Percentiles rank a stretch among this genome's conserved stretches.
These are phyloP conservation scores for Basidiobolus meristosporus DNA, from an alignment of 371 early-diverging fungal genomes.

Conservation along the genomic window DNA sequence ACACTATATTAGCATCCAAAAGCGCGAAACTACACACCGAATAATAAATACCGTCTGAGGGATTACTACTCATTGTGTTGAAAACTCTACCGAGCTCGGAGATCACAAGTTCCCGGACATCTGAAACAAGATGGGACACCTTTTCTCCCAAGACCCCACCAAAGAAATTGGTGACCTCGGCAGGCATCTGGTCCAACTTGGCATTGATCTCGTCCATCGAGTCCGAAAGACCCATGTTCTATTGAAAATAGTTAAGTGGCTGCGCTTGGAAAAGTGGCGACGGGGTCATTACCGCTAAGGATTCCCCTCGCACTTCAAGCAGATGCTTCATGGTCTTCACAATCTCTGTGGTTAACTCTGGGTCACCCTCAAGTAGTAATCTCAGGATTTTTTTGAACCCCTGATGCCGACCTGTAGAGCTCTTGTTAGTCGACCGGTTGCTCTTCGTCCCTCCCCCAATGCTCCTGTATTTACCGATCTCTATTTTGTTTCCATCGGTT, in stretches of 20 bases:
- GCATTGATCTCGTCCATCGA: neutral
- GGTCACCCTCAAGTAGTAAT: constrained; percentile 9
- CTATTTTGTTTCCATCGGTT: constrained; percentile 16
- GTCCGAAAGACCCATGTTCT: neutral
- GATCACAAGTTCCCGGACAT: constrained; percentile 2
- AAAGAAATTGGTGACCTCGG: constrained; percentile 1
- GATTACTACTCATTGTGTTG: neutral
- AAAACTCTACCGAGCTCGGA: constrained; percentile 3
- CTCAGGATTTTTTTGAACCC: constrained; percentile 15
- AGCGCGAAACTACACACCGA: neutral
- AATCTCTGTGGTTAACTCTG: constrained; percentile 12
- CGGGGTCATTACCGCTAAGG: neutral
- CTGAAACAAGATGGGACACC: constrained; percentile 2
- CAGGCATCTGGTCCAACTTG: neutral
- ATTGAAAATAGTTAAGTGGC: constrained; percentile 1
- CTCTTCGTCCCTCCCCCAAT: too few species aligned
- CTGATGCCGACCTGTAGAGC: constrained; percentile 8
- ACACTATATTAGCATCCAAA: neutral
- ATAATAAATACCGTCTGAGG: neutral
- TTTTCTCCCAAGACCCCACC: constrained; percentile 2
- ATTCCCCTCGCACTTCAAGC: constrained; percentile 8
- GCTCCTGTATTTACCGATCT: constrained; percentile 12
- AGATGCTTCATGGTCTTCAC: constrained; percentile 14
- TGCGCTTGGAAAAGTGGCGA: constrained; percentile 5
- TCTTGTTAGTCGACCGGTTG: neutral